phyloP scores from a whole-genome alignment of 345 rosid genomes.

The Streptanthus diversifolius region DNA sequence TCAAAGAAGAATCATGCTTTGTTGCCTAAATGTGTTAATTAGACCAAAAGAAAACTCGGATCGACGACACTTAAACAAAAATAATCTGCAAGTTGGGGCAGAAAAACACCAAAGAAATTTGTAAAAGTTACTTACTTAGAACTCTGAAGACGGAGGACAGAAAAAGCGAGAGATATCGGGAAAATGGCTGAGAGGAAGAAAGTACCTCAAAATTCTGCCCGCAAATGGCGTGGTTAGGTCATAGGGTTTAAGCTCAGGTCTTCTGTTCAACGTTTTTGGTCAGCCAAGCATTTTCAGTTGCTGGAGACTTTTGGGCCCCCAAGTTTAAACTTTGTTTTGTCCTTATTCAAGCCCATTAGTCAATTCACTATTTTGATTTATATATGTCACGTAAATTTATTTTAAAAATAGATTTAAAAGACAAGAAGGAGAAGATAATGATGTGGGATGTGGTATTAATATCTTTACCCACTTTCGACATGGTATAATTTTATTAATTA shows the following conservation, averaged over 20 bases:
- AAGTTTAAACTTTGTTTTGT: background rate
- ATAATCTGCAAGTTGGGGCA: background rate
- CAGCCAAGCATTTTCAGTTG: background rate
- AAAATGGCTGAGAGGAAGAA: background rate
- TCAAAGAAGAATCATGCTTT: background rate
- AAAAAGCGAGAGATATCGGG: background rate
- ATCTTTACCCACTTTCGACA: no score
- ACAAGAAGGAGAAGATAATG: no score
- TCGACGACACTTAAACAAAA: background rate
- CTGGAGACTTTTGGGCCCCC: background rate
- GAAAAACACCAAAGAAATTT: background rate
- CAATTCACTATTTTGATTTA: background rate
- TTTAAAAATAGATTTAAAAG: no score
- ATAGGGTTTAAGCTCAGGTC: conserved; percentile 12
- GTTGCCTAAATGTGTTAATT: background rate
- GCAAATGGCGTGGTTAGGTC: background rate
- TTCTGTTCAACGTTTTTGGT: background rate
- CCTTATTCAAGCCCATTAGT: background rate
- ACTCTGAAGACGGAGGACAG: background rate
- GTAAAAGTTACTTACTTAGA: background rate
- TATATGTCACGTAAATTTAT: no score
- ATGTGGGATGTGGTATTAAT: no score
- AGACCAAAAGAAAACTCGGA: background rate
- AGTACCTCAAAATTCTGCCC: background rate
- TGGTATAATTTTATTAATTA: no score